Evolutionary conservation across 2,329 filamentous ascomycete genomes (phyloP), one percentile per base, ranked within the genome.

Genomic region (Stagonosporopsis tanaceti): DNA sequence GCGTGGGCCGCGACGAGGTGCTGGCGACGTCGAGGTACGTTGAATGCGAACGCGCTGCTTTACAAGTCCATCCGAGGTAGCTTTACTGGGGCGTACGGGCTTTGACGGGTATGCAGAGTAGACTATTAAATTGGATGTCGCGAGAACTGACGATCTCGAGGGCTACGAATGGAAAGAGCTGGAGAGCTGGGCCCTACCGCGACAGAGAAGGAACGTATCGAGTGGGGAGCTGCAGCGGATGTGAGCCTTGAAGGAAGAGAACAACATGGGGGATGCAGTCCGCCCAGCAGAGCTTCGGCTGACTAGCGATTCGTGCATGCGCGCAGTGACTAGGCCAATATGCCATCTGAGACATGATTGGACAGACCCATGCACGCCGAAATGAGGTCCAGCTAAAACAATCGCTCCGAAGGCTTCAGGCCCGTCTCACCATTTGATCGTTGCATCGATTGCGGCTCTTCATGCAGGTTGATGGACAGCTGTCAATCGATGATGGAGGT

Each of bases 151-250:
- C 52, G 55, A 51, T 50, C 48, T 48, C 38, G 51, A 63, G 59
- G 65, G 56, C 66, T 60, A 60, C 67, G 67, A 69, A 65, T 52
- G 65, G 65, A 66, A 66, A 48, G 65, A 56, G 53, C 57, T 57
- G 51, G 66, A 48, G 65, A 56, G 55, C 57, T 57, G 51, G 66
- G 66, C 63, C 53, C 65, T 64, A 65, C 63, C 67, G 68, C 69
- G 70, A 63, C 63, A 58, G 61, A 66, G 66, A 65, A 72, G 74
- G 69, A 72, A 69, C 73, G 72, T 75, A 69, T 44, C 64, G 71
- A 71, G 70, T 70, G 68, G 67, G 71, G 65, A 72, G 69, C 70
- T 74, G 67, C 71, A 69, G 70, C 68, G 59, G 67, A 61, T 62
- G 63, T 60, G 59, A 68, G 66, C 63, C 64, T 61, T 65, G 65